phyloP scores from a whole-genome alignment of 441 rosid genomes.

The Flueggea neowawraea region DNA sequence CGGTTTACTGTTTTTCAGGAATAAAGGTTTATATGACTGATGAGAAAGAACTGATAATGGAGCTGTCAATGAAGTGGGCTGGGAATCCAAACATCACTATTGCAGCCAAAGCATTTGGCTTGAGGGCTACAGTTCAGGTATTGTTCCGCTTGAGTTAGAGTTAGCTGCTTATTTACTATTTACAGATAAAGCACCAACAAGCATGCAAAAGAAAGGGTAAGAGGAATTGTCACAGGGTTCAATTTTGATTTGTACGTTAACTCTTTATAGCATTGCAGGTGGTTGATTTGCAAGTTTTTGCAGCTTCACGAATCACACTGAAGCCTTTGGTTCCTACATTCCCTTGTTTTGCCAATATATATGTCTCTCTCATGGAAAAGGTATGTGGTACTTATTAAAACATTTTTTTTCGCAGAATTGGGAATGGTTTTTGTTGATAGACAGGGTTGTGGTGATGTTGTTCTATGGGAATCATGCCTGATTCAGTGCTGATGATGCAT shows the following conservation, averaged over 20 bases:
- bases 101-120: conserved; percentile 85
- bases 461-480: neutral
- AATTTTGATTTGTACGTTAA: conserved; percentile 11
- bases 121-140: conserved; percentile 96
- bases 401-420: neutral
- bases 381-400: conserved; percentile 26
- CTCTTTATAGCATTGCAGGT: conserved; percentile 43
- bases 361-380: conserved; percentile 93
- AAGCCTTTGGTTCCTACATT: conserved; percentile 91
- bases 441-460: neutral
- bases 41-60: conserved; percentile 96
- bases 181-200: neutral
- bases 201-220: neutral
- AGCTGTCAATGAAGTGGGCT: conserved; percentile 90
- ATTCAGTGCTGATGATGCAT: too few relatives aligned
- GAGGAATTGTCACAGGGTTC: neutral
- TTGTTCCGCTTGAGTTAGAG: neutral
- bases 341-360: conserved; percentile 91
- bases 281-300: conserved; percentile 94
- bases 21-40: conserved; percentile 91
- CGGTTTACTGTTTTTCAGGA: conserved; percentile 36
- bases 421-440: neutral
- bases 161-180: neutral
- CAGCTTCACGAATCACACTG: conserved; percentile 76
- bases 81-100: conserved; percentile 79